Evolutionary conservation across 176 grass and related monocot species (phyloP).

Genomic region (Carex scoparia): DNA sequence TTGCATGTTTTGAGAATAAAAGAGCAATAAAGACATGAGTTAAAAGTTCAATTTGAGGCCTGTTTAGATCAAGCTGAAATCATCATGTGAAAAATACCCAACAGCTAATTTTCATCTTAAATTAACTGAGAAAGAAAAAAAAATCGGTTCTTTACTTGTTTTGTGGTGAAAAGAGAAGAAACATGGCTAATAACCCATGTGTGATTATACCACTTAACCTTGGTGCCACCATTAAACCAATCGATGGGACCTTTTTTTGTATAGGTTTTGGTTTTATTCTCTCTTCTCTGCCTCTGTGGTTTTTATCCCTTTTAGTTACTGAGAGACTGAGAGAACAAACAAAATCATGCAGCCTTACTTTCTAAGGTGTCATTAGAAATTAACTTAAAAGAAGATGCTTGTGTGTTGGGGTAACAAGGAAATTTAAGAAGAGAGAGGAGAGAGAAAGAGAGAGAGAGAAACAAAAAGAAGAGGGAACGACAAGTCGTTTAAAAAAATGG

Average conservation of each 20-base stretch:
- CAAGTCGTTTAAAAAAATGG: no score
- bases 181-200: constrained; percentile 16
- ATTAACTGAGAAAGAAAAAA: background rate
- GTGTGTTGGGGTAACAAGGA: no score
- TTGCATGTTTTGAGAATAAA: background rate
- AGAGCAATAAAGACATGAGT: background rate
- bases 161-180: background rate
- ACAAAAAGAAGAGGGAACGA: no score
- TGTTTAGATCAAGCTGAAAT: background rate
- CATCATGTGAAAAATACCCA: background rate
- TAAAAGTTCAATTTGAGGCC: background rate
- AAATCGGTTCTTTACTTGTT: no score
- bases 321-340: constrained; percentile 30
- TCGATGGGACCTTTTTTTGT: background rate
- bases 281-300: background rate
- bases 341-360: constrained; percentile 55
- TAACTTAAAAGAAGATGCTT: constrained; percentile 46
- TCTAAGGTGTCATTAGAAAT: constrained; percentile 23
- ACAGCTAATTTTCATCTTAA: background rate
- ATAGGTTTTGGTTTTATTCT: constrained; percentile 12
- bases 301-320: constrained; percentile 12
- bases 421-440: no score
- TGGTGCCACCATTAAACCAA: constrained; percentile 29
- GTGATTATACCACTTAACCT: background rate
- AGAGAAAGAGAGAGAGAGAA: no score